phyloP scores from a whole-genome alignment of 345 rosid species.

The Populus deltoides region DNA sequence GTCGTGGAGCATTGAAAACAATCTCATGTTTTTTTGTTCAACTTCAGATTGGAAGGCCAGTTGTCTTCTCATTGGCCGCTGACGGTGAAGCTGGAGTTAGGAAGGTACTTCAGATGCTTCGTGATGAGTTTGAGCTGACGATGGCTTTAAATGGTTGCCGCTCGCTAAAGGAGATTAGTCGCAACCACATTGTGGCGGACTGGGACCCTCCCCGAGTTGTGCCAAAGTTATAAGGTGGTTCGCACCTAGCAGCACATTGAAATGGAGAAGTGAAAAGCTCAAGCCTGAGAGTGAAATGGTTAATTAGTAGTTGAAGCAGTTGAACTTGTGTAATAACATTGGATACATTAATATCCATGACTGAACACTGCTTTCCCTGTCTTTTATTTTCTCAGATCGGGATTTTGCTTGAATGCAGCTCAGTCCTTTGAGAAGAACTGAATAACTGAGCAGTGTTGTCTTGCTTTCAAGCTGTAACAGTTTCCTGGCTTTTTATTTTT shows the following conservation, averaged over 20 bases:
- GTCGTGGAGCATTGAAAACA: too few species aligned
- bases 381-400: not conserved
- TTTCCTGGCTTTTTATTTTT: not conserved
- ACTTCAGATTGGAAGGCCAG: slow-evolving; percentile 84
- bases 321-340: not conserved
- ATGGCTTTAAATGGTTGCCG: slow-evolving; percentile 92
- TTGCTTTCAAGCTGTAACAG: not conserved
- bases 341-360: not conserved
- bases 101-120: slow-evolving; percentile 73
- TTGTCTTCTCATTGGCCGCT: slow-evolving; percentile 72
- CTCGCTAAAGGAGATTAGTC: slow-evolving; percentile 74
- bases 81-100: slow-evolving; percentile 71
- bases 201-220: slow-evolving; percentile 55
- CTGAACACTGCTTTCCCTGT: slow-evolving; percentile 7
- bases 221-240: slow-evolving; percentile 13
- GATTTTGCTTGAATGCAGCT: not conserved
- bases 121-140: slow-evolving; percentile 79
- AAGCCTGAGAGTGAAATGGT: not conserved
- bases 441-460: not conserved
- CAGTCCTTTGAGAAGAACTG: not conserved
- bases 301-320: slow-evolving; percentile 6
- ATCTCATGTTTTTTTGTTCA: too few species aligned
- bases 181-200: slow-evolving; percentile 61
- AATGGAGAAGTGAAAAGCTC: not conserved
- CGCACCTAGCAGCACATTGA: not conserved